These are phyloP conservation scores for Hyaloraphidium curvatum DNA, from an alignment of 192 early-diverging fungal genomes.

Conservation along the genomic window DNA sequence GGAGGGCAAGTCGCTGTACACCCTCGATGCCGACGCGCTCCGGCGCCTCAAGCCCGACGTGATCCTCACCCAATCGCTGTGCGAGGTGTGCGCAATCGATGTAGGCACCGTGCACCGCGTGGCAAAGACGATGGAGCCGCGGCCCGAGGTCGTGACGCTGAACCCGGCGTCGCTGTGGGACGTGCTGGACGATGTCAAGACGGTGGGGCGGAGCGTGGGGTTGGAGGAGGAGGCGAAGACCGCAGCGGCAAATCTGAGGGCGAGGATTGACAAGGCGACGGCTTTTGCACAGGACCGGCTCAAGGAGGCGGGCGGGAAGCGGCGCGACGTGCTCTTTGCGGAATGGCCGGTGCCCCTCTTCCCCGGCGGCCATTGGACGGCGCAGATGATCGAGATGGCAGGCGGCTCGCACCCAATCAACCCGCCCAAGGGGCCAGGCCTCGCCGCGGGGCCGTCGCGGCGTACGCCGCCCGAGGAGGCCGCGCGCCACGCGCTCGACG, in stretches of 20 bases:
- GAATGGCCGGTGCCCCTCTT: conserved; percentile 35
- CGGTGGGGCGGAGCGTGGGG: conserved; percentile 21
- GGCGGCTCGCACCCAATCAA: conserved; percentile 20
- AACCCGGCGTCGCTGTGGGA: conserved; percentile 26
- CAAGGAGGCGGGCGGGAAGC: conserved; percentile 3
- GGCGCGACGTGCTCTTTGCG: conserved; percentile 17
- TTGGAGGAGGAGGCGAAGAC: conserved; percentile 8
- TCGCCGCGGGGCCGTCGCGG: conserved; percentile 17
- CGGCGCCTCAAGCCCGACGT: conserved; percentile 18
- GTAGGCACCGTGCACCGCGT: conserved; percentile 26
- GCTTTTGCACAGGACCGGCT: conserved; percentile 5
- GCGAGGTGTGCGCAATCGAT: conserved; percentile 34
- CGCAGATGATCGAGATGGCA: conserved; percentile 28
- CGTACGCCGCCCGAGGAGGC: conserved; percentile 11
- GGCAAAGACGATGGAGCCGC: conserved; percentile 19
- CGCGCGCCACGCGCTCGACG: conserved; percentile 16
- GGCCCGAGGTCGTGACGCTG: conserved; percentile 25
- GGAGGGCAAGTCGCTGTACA: conserved; percentile 23
- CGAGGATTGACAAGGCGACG: conserved; percentile 8
- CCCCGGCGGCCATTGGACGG: conserved; percentile 31
- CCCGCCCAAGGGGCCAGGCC: conserved; percentile 8
- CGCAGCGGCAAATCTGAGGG: conserved; percentile 8
- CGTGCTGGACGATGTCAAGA: conserved; percentile 20
- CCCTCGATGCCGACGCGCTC: conserved; percentile 18
- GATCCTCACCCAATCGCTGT: conserved; percentile 30